Evolutionary conservation across 257 asterid species (phyloP), one percentile per base, ranked within the genome.

Genomic region (Plantago elongata): DNA sequence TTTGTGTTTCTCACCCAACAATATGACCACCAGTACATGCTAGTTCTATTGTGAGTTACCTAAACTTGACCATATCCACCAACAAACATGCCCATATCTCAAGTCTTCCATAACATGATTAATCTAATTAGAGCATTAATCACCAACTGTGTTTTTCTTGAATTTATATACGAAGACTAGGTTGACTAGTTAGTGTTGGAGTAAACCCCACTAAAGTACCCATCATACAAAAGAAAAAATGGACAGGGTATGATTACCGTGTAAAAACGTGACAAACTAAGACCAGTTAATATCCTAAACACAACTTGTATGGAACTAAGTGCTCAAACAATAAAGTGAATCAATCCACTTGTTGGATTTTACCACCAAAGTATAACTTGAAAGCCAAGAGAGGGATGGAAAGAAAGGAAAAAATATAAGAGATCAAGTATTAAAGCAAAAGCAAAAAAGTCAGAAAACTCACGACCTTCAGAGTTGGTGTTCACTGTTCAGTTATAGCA

Each of bases 361-460:
- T 57, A 52, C 58, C 16, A n/a, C 40, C 40, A 34, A 34, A 56
- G 59, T 68, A 74, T 76, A 52, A 81, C 76, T 84, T 82, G 77
- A 74, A 77, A 70, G 55, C 69, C 51, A 81, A 88, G 87, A 72
- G 74, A 77, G 80, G 73, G 74, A 72, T 27, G 61, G 46, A 51
- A 62, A 34, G 8, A 43, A 63, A 66, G 27, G 61, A 40, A 51
- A 62, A 34, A 34, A 43, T n/a, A n/a, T n/a, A 63, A 66, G 76
- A 79, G 54, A 60, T 76, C 66, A 30, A 70, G 69, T 49, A 68
- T 77, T 88, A 74, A 83, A 88, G 90, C 80, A 74, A 74, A 87
- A 82, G 88, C 89, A 77, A 78, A 62, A 60, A 64, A 60, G 59
- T 64, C 63, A 43, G 68, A 69, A 51, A 57, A 45, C 40, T 34